Evolutionary conservation across 2,329 filamentous ascomycete genomes (phyloP), one percentile per base, ranked within the genome.

Genomic region (Hymenoscyphus fraxineus): DNA sequence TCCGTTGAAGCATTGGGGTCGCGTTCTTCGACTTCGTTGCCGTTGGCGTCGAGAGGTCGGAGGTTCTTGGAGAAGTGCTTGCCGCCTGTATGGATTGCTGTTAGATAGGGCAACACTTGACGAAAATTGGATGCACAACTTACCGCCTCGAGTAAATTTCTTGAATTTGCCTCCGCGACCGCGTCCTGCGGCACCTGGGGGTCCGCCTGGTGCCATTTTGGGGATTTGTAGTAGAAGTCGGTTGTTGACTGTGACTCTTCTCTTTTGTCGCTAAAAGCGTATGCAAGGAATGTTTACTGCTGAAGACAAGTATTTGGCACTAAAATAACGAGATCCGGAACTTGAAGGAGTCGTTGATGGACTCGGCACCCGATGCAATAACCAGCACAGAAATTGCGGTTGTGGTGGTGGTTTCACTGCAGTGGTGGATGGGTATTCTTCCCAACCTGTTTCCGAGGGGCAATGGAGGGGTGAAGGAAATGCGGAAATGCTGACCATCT

Each of bases 1-100:
- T 79, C 79, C 40, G 81, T 75, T n/a, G 78, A 76, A 62, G 79
- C 72, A 58, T 79, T 78, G 39, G 86, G 79, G 75, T 88, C 85
- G 76, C 85, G 88, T 91, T 94, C 94, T 82, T 90, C 88, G 68
- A 94, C 83, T 71, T 92, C 88, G 74, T 95, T 95, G 72, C 94
- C 95, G 75, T 98, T 91, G 71, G 88, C 88, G 74, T 97, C 93
- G 74, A 95, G 80, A 22, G 93, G 93, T 77, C 91, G 88, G 58
- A 98, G 87, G 77, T 97, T 89, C 70, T 92, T 90, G 70, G 93
- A 97, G 81, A 96, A 99, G 75, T 96, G 89, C 80, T 97, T 97
- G 75, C 95, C 95, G 68, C 93, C 93, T 97, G 69, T 31, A 35
- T 31, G 55, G 35, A 62, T 13, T 55, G n/a, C 15, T 51, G 31